Base-by-base conservation (phyloP, 140 eudicot genomes). In the Erigeron philadelphicus region DNA sequence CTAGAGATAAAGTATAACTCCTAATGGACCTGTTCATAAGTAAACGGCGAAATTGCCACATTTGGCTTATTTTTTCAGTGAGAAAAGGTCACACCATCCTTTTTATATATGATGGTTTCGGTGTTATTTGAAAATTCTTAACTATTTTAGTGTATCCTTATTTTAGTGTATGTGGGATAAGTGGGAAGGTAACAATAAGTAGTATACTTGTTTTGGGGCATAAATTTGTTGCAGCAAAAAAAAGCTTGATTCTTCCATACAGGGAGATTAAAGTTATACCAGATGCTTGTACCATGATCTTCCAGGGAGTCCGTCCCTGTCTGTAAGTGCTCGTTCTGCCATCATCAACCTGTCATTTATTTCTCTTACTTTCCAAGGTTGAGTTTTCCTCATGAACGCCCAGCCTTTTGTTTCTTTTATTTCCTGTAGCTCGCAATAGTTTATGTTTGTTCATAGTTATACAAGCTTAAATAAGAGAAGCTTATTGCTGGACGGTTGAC, bases 261-360 rank as follows among this genome's bases (percentile, higher is more conserved):
- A 11, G 18, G 49, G 12, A 13, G 66, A 66, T 56, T 55, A 23
- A 64, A 56, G 8, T 12, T 84, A 41, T 84, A 90, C 96, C 96
- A 88, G 66, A 77, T 88, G 96, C 83, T 90, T 90, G 66, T 84
- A 88, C 97, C 96, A 90, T 44, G 82, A 78, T 68, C 97, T 82
- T 74, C 82, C 96, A 2, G 86, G 11, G 31, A 88, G 96, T 43
- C 97, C 96, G 16, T 90, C 96, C 62, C 90, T 70, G 68, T 88
- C 96, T 49, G 94, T 81, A 63, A 90, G 84, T 50, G 96, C 96
- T 76, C 97, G 83, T 64, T 88, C 97, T 40, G 96, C 83, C 97
- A 90, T 84, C 96, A 88, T 90, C 41, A 85, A 69, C 46, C 95
- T 83, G 83, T 90, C 97, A 59, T 85, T 90, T 66, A 90, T 23